phyloP scores from a whole-genome alignment of 768 basidiomycete species.

The Amanita muscaria region DNA sequence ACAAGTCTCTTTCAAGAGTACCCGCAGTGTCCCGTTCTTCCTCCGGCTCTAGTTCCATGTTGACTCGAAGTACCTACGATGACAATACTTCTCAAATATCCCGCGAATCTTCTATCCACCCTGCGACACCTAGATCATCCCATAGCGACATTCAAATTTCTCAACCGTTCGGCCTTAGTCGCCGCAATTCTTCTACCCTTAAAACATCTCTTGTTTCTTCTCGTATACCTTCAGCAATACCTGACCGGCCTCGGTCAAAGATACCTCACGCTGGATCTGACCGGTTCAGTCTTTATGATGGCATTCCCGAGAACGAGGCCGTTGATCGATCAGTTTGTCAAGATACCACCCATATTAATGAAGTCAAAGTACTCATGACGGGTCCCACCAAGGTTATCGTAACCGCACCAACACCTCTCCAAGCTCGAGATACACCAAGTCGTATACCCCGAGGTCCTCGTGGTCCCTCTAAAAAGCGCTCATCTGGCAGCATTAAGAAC shows the following conservation, averaged over 20 bases:
- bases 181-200: conserved; percentile 1
- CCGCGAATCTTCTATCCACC: conserved; percentile 6
- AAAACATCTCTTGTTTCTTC: conserved; percentile 2
- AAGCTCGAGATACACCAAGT: conserved; percentile 23
- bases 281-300: background rate
- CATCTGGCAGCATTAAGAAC: conserved; percentile 18
- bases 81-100: conserved; percentile 14
- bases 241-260: conserved; percentile 4
- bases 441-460: conserved; percentile 39
- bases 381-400: conserved; percentile 44
- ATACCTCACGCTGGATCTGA: background rate
- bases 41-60: conserved; percentile 22
- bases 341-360: conserved; percentile 17
- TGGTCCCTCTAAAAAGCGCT: conserved; percentile 23
- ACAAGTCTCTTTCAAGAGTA: conserved; percentile 28
- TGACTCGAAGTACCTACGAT: conserved; percentile 9
- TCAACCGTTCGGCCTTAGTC: background rate
- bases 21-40: conserved; percentile 32
- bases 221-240: conserved; percentile 4
- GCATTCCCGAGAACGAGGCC: background rate
- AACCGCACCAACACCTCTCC: conserved; percentile 43
- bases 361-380: conserved; percentile 35
- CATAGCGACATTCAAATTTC: conserved; percentile 6
- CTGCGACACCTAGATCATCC: conserved; percentile 10
- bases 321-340: conserved; percentile 9